A percentile compares a stretch with the other conserved stretches of the same genome.
Evolutionary conservation across 2,329 filamentous ascomycete species (phyloP).

Genomic region (Aspergillus caelatus): DNA sequence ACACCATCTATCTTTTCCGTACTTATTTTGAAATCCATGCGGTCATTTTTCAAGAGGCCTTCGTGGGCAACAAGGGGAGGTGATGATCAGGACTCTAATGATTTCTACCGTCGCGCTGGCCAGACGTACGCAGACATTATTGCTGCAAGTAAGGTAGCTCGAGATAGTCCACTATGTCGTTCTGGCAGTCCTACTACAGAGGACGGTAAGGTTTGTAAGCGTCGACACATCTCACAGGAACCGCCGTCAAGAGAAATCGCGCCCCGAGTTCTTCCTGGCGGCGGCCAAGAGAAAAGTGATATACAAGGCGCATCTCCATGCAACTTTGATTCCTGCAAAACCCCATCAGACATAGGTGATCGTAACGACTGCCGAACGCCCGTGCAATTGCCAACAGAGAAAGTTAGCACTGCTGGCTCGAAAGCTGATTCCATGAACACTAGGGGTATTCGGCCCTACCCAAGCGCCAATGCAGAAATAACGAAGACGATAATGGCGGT

Average conservation of each 20-base stretch:
- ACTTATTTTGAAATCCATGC: slow-evolving; percentile 28
- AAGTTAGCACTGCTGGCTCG: background rate
- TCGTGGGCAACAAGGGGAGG: slow-evolving; percentile 50
- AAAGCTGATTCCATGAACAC: background rate
- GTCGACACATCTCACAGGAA: slow-evolving; percentile 29
- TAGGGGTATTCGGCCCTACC: background rate
- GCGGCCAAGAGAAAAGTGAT: background rate
- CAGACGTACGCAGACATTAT: slow-evolving; percentile 52
- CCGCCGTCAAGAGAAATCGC: background rate
- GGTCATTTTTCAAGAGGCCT: slow-evolving; percentile 60
- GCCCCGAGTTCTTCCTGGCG: background rate
- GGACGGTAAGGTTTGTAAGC: slow-evolving; percentile 22
- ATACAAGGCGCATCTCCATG: background rate
- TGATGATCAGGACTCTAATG: slow-evolving; percentile 32
- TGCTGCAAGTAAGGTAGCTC: slow-evolving; percentile 42
- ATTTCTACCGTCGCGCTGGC: slow-evolving; percentile 54
- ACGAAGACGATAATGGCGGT: background rate
- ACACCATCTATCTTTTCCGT: background rate
- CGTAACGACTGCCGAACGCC: background rate
- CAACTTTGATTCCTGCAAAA: background rate
- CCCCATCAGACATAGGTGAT: background rate
- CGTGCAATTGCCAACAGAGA: background rate
- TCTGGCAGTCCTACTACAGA: slow-evolving; percentile 9
- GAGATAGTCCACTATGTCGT: slow-evolving; percentile 27
- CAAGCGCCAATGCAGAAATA: background rate